Evolutionary conservation across 1,139 yeast genomes (phyloP).

Genomic region (Debaryomycetaceae sp.): DNA sequence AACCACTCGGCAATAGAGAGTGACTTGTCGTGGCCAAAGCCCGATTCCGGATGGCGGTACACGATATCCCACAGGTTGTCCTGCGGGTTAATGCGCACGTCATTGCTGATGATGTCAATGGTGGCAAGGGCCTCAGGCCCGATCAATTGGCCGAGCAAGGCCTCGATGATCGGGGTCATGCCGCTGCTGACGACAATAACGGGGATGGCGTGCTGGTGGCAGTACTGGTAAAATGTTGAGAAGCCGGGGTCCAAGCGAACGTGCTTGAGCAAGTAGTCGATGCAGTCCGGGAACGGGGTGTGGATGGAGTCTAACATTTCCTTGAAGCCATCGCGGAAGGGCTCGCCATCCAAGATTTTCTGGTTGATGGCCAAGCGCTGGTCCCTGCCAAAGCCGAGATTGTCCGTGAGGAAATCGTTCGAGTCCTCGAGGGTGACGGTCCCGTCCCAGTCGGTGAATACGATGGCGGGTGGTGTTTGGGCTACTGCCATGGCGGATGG

Average conservation of each 20-base stretch:
- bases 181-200: constrained; percentile 79
- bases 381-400: constrained; percentile 72
- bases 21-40: constrained; percentile 93
- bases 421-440: constrained; percentile 88
- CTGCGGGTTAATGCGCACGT: constrained; percentile 46
- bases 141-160: constrained; percentile 60
- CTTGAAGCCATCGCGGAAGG: constrained; percentile 75
- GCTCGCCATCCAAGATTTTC: constrained; percentile 57
- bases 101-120: constrained; percentile 77
- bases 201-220: constrained; percentile 59
- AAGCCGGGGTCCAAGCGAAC: constrained; percentile 87
- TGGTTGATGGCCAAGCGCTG: constrained; percentile 60
- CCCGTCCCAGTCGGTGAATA: constrained; percentile 97
- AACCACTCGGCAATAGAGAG: constrained; percentile 64
- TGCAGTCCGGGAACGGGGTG: constrained; percentile 74
- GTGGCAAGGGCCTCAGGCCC: constrained; percentile 65
- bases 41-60: constrained; percentile 68
- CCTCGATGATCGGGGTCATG: constrained; percentile 83
- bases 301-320: constrained; percentile 73
- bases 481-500: too few relatives aligned
- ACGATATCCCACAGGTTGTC: constrained; percentile 65
- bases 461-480: constrained; percentile 50
- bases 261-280: constrained; percentile 48
- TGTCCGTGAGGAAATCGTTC: constrained; percentile 83
- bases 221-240: constrained; percentile 71